Conservation (phyloP, 1,284 basidiomycete genomes). For the Xerocomus amazonicus region DNA sequence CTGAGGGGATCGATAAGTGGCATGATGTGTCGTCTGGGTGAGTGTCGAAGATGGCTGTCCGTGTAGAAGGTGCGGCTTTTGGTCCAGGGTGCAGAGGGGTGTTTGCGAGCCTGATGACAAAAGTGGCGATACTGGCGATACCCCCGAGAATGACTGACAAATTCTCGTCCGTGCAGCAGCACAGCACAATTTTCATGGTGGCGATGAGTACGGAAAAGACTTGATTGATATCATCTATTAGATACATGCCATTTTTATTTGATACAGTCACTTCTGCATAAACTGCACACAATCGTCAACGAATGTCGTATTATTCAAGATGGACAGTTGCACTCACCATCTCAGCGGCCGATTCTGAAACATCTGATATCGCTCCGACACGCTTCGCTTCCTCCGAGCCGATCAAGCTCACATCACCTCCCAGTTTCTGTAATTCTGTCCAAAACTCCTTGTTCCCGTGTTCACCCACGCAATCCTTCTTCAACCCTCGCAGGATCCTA, state of each 20-base stretch:
- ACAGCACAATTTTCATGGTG: too few species aligned
- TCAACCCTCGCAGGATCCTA: constrained; percentile 60
- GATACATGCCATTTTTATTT: background rate
- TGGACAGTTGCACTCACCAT: constrained; percentile 34
- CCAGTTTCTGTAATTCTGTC: constrained; percentile 49
- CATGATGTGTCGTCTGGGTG: constrained; percentile 11
- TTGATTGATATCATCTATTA: background rate
- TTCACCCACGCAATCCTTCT: constrained; percentile 47
- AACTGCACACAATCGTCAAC: constrained; percentile 21
- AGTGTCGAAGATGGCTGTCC: background rate
- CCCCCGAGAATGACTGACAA: background rate
- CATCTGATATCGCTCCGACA: constrained; percentile 50
- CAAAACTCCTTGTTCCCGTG: constrained; percentile 66
- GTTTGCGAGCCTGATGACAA: constrained; percentile 8
- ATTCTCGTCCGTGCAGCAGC: background rate
- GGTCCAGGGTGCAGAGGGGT: constrained; percentile 7
- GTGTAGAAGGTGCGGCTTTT: background rate
- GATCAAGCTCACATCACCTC: constrained; percentile 58
- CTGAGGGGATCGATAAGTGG: constrained; percentile 39
- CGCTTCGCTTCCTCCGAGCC: constrained; percentile 57
- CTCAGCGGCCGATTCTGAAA: constrained; percentile 48
- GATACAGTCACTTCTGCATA: constrained; percentile 6
- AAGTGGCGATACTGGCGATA: constrained; percentile 8
- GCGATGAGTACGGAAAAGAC: too few species aligned
- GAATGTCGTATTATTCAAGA: background rate